Evolutionary conservation across 2,329 filamentous ascomycete species (phyloP).

Genomic region (Penicillium oxalicum): DNA sequence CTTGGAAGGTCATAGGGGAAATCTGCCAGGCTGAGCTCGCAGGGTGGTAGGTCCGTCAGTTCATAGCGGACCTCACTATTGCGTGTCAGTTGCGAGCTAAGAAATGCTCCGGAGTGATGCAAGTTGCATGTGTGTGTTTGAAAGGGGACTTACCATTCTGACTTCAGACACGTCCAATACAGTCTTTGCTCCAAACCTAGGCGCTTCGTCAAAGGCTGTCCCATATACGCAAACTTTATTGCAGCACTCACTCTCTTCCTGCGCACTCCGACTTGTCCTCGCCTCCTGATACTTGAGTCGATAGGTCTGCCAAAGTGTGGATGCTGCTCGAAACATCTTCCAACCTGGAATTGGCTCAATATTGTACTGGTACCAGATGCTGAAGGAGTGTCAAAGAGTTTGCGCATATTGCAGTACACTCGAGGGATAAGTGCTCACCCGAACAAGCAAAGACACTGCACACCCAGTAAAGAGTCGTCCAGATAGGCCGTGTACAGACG

Average conservation of each 20-base stretch:
- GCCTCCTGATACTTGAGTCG: constrained; percentile 19
- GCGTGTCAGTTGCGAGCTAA: neutral
- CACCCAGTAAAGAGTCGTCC: constrained; percentile 19
- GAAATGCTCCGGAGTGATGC: too few species aligned
- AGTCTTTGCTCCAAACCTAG: constrained; percentile 21
- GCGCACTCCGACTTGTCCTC: constrained; percentile 14
- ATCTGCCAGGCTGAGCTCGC: constrained; percentile 20
- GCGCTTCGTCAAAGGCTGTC: too few species aligned
- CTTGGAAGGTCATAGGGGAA: constrained; percentile 22
- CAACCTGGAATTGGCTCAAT: constrained; percentile 22
- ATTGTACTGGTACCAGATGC: constrained; percentile 25
- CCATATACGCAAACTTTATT: neutral
- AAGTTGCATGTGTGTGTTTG: too few species aligned
- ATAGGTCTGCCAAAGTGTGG: constrained; percentile 24
- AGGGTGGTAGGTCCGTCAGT: constrained; percentile 20
- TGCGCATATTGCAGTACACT: neutral
- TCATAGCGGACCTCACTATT: constrained; percentile 22
- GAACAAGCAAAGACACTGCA: constrained; percentile 22
- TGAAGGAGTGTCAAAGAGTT: constrained; percentile 3
- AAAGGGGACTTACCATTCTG: constrained; percentile 15
- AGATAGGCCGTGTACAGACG: constrained; percentile 21
- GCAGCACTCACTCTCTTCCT: constrained; percentile 20
- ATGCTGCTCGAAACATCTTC: constrained; percentile 24
- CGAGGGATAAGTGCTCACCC: constrained; percentile 8
- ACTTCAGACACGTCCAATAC: constrained; percentile 24